These are phyloP conservation scores for Cinchona pubescens DNA, from an alignment of 257 asterid species.

Conservation along the genomic window DNA sequence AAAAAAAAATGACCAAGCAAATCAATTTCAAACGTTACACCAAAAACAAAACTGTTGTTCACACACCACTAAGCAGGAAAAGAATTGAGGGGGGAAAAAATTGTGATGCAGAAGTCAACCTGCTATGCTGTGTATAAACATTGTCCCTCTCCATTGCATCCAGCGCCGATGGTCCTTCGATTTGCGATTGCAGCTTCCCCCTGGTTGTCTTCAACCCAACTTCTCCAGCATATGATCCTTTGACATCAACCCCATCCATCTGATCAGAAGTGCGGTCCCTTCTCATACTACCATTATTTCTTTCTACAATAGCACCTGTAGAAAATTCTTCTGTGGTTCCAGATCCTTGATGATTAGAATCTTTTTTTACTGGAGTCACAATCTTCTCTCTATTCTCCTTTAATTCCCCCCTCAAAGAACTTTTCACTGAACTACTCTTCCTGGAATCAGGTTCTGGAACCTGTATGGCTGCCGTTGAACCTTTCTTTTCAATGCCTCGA, in stretches of 20 bases:
- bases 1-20: neutral
- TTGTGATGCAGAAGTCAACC: slow-evolving; percentile 32
- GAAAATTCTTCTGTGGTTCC: slow-evolving; percentile 47
- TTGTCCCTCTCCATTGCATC: slow-evolving; percentile 34
- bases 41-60: neutral
- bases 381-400: slow-evolving; percentile 31
- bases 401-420: slow-evolving; percentile 28
- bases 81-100: neutral
- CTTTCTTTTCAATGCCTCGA: slow-evolving; percentile 38
- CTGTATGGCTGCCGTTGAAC: slow-evolving; percentile 17
- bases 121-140: slow-evolving; percentile 37
- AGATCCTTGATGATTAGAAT: slow-evolving; percentile 55
- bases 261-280: slow-evolving; percentile 34
- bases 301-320: slow-evolving; percentile 31
- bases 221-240: slow-evolving; percentile 34
- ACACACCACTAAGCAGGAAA: neutral
- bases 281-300: slow-evolving; percentile 28
- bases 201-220: slow-evolving; percentile 35
- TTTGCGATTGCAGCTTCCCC: slow-evolving; percentile 51
- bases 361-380: slow-evolving; percentile 39
- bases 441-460: slow-evolving; percentile 26
- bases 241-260: slow-evolving; percentile 28
- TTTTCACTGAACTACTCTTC: slow-evolving; percentile 25
- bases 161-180: slow-evolving; percentile 45
- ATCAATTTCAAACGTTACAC: neutral